A percentile compares a stretch with the other conserved stretches of the same genome.
Evolutionary conservation across 1,284 basidiomycete genomes (phyloP).

Genomic region (Lentinus polychrous): DNA sequence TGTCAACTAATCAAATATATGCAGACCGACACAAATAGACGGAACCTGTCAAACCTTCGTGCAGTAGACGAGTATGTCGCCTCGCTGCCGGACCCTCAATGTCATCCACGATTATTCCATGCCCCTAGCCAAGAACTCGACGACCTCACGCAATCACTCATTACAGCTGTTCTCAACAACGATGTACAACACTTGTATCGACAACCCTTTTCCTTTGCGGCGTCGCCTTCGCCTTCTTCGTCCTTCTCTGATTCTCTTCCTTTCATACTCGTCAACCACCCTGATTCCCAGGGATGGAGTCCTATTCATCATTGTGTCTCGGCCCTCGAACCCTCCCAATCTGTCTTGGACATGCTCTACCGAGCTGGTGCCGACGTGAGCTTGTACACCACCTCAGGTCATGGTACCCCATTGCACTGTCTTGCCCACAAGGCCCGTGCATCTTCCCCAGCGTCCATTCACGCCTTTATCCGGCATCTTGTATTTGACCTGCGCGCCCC

Average conservation of each 20-base stretch:
- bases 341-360: conserved; percentile 60
- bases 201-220: conserved; percentile 44
- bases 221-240: conserved; percentile 18
- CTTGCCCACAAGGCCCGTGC: conserved; percentile 48
- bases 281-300: conserved; percentile 62
- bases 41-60: conserved; percentile 6
- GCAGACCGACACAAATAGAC: conserved; percentile 19
- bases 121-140: conserved; percentile 12
- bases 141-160: conserved; percentile 36
- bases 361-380: conserved; percentile 67
- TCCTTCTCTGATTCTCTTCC: conserved; percentile 12
- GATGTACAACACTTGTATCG: conserved; percentile 46
- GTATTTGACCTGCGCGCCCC: conserved; percentile 61
- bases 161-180: conserved; percentile 41
- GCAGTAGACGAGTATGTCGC: conserved; percentile 6
- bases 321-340: conserved; percentile 45
- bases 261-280: conserved; percentile 39
- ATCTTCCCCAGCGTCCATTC: conserved; percentile 35
- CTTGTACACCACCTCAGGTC: conserved; percentile 57
- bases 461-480: conserved; percentile 56
- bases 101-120: conserved; percentile 24
- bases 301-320: conserved; percentile 63
- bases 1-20: conserved; percentile 4
- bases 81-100: conserved; percentile 5
- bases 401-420: conserved; percentile 64